Base-by-base conservation (phyloP, 2,329 filamentous ascomycete genomes). In the Xylaria hypoxylon region DNA sequence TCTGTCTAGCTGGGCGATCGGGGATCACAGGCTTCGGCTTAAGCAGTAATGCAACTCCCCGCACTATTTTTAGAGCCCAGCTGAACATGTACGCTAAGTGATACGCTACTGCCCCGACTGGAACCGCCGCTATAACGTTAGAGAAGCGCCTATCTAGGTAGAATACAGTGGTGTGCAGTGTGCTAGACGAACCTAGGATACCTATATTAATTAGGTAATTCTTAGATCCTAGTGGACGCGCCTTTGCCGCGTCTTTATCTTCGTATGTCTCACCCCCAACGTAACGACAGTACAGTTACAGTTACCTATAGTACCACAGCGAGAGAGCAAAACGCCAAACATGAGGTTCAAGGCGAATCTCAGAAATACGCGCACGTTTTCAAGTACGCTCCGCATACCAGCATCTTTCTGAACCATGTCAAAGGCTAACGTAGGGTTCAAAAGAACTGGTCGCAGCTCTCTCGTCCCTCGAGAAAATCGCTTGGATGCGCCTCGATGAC, bases 401-500 rank as follows among this genome's bases (percentile, higher is more conserved):
- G 26, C 17, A 13, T 15, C 3, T 6, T 22, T 45, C 51, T 44
- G 10, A 15, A 7, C 13, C n/a, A 19, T 13, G 17, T 10, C 38
- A 13, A 38, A 26, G 44, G 26, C 67, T 73, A 57, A 70, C 48
- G 59, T 72, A 2, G 40, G 33, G 60, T 31, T 44, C 19, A n/a
- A 17, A 70, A 90, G 89, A 90, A 75, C 84, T 91, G 70, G 87
- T 87, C 2, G 86, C 87, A 11, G 89, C 89, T 15, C 82, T 91
- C 68, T 87, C 84, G 64, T 87, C 88, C 2, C 81, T 91, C 35
- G 93, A 94, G 71, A 94, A 95, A 79, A 90, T 96, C 69, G 93
- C 92, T 51, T 97, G 94, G 94, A 86, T 97, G 70, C 92, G 94
- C 71, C 87, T 99, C 38, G 93, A 95, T 80, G 89, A 96, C 80